Evolutionary conservation across 495 filamentous ascomycete species (phyloP).

Genomic region (Melanomma pulvis-pyrius): DNA sequence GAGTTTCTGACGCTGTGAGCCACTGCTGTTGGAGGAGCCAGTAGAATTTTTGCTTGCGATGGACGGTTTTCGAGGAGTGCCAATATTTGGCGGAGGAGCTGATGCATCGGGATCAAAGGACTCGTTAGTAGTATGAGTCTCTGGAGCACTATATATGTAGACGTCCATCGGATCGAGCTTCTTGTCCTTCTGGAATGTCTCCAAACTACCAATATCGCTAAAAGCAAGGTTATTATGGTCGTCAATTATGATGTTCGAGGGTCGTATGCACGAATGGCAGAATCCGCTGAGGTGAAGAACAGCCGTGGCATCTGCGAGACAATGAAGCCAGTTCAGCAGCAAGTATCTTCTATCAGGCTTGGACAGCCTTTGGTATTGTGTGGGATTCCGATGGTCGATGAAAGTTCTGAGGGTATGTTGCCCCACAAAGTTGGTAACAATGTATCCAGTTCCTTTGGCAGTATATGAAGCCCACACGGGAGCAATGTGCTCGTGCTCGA

Average conservation of each 20-base stretch:
- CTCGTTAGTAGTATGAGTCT: slow-evolving; percentile 45
- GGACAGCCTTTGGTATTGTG: slow-evolving; percentile 66
- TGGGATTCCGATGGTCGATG: slow-evolving; percentile 58
- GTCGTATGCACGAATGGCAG: slow-evolving; percentile 78
- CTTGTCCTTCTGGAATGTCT: slow-evolving; percentile 57
- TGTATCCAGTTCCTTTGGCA: slow-evolving; percentile 69
- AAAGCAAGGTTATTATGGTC: slow-evolving; percentile 71
- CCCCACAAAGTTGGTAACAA: slow-evolving; percentile 72
- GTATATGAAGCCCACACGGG: slow-evolving; percentile 81
- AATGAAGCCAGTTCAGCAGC: slow-evolving; percentile 85
- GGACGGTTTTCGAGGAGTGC: slow-evolving; percentile 28
- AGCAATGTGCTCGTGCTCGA: slow-evolving; percentile 80
- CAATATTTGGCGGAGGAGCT: not conserved
- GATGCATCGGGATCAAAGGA: not conserved
- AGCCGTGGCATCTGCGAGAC: slow-evolving; percentile 74
- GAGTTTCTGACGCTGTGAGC: slow-evolving; percentile 23
- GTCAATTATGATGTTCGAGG: slow-evolving; percentile 80
- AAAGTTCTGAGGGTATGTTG: slow-evolving; percentile 80
- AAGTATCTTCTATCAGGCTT: slow-evolving; percentile 71
- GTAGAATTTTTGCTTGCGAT: slow-evolving; percentile 31
- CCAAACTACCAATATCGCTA: slow-evolving; percentile 68
- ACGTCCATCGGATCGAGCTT: slow-evolving; percentile 69
- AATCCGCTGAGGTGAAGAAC: slow-evolving; percentile 75
- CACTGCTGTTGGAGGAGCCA: slow-evolving; percentile 23
- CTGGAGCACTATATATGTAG: slow-evolving; percentile 87